Percentiles rank a stretch among this genome's conserved stretches.
Conservation (phyloP, 2,329 filamentous ascomycete genomes). For the Trichoderma sp. region DNA sequence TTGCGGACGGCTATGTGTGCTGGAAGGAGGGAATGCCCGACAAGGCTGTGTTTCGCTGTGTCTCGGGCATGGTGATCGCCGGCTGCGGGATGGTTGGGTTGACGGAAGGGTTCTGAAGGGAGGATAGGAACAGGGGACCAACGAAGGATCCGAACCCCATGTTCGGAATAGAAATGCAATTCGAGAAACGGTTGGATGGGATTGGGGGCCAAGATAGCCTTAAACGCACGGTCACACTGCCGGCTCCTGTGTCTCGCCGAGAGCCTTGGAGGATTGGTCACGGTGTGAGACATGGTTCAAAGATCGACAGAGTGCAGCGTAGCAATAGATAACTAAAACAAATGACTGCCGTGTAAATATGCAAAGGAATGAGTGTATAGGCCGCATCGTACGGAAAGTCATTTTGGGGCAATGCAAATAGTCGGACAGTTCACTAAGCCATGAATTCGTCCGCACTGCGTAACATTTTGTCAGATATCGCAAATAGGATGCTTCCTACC, state of each 20-base stretch:
- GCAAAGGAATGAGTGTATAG: background rate
- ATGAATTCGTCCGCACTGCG: background rate
- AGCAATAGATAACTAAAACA: background rate
- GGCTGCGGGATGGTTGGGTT: slow-evolving; percentile 26
- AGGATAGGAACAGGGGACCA: slow-evolving; percentile 32
- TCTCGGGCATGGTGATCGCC: slow-evolving; percentile 24
- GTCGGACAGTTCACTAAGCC: background rate
- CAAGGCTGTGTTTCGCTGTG: slow-evolving; percentile 27
- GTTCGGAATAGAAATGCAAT: background rate
- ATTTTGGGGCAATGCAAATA: background rate
- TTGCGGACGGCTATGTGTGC: slow-evolving; percentile 28
- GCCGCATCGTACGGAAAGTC: background rate
- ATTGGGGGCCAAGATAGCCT: background rate
- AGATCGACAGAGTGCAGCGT: background rate
- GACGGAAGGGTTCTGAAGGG: slow-evolving; percentile 22
- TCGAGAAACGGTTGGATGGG: background rate
- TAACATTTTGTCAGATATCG: background rate
- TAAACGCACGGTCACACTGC: background rate
- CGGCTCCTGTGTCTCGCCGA: background rate
- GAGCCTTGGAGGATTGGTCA: background rate
- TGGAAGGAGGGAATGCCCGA: slow-evolving; percentile 28
- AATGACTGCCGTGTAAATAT: background rate
- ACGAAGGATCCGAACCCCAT: background rate
- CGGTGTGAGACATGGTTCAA: background rate
- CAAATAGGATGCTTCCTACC: background rate